These are phyloP conservation scores for Rhizopus microsporus DNA, from an alignment of 371 early-diverging fungal species.

Conservation along the genomic window DNA sequence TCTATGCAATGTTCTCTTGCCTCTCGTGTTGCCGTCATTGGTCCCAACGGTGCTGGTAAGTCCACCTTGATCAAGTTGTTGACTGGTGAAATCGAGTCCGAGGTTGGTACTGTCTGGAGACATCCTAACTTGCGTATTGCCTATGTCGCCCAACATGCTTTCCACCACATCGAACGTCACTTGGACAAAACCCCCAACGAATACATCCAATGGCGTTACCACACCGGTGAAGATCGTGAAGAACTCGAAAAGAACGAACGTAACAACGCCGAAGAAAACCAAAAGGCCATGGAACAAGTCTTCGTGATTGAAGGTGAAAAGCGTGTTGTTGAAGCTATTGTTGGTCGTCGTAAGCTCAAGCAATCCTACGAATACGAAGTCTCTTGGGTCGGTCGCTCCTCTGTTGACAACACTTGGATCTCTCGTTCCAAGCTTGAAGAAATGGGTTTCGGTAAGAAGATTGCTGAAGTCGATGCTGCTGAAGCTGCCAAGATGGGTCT, in stretches of 20 bases:
- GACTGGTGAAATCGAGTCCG: slow-evolving; percentile 62
- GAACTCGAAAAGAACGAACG: slow-evolving; percentile 65
- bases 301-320: slow-evolving; percentile 67
- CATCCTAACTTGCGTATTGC: slow-evolving; percentile 71
- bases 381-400: slow-evolving; percentile 58
- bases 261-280: slow-evolving; percentile 61
- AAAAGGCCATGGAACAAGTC: slow-evolving; percentile 64
- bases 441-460: slow-evolving; percentile 68
- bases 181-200: slow-evolving; percentile 69
- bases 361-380: slow-evolving; percentile 70
- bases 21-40: slow-evolving; percentile 73
- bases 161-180: slow-evolving; percentile 76
- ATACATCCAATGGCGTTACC: slow-evolving; percentile 74
- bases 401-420: slow-evolving; percentile 71
- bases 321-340: slow-evolving; percentile 59
- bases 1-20: slow-evolving; percentile 64
- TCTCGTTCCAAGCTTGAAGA: slow-evolving; percentile 70
- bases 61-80: slow-evolving; percentile 82
- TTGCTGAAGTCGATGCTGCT: slow-evolving; percentile 65
- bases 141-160: slow-evolving; percentile 82
- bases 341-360: slow-evolving; percentile 71
- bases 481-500: slow-evolving; percentile 69
- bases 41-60: slow-evolving; percentile 79
- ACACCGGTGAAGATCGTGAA: slow-evolving; percentile 70
- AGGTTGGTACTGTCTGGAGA: slow-evolving; percentile 46